Base-by-base conservation (phyloP, 257 asterid genomes). In the Nicotiana otophora region DNA sequence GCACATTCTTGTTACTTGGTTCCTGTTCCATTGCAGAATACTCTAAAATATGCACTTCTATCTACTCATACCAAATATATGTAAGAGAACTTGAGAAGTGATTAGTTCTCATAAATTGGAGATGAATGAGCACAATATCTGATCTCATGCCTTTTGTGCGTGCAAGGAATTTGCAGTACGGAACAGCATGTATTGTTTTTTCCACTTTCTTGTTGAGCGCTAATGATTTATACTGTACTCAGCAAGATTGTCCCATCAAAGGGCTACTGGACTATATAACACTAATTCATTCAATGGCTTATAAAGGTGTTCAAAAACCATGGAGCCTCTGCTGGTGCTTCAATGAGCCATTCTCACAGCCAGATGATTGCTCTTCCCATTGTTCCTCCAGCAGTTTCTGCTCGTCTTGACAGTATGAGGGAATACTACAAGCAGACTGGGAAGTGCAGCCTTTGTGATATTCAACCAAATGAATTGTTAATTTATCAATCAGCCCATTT, bases 311-410 rank as follows among this genome's bases (percentile, higher is more conserved):
- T 96, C 90, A 96, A 96, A 74, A 96, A 96, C 80, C 97, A 96
- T 57, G 99, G 99, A n/a, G 97, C 98, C 39, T 92, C 99, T 4
- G 99, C 99, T 1, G 99, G 99, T 69, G 99, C 98, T 5, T 94
- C 98, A 8, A 86, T 94, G 97, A 96, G 98, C 86, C 99, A 96
- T 87, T 91, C 99, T 33, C 99, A 94, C 85, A 94, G 99, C 84
- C 98, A 96, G 86, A 92, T 96, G 51, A 85, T 96, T 89, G 98
- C 94, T 69, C 98, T 96, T 51, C 98, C 99, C 0, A 74, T 96
- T 72, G 83, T 96, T 83, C 98, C 99, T 60, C 90, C 95, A 36
- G 84, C 94, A 0, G 98, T 89, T 64, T 87, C 92, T 83, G 83
- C 92, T 30, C 93, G 99, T 55, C 77, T 88, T 23, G 88, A 86